A percentile compares a stretch with the other conserved stretches of the same genome.
Evolutionary conservation across 441 rosid species (phyloP).

Genomic region (Mallotus japonicus): DNA sequence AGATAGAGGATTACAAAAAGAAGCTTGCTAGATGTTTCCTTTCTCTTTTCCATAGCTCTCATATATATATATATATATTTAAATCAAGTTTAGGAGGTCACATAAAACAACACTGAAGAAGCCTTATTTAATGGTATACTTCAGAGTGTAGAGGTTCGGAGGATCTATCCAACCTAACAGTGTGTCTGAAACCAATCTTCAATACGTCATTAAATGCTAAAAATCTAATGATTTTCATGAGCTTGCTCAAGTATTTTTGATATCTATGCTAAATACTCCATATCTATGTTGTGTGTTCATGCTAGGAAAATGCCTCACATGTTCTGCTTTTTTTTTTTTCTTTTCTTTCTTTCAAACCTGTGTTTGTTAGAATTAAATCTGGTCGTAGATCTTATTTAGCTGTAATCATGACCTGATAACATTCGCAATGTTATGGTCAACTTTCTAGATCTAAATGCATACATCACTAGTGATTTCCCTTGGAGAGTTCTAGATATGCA

Average conservation of each 20-base stretch:
- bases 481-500: slow-evolving; percentile 26
- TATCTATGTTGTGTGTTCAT: slow-evolving; percentile 36
- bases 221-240: slow-evolving; percentile 27
- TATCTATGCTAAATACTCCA: slow-evolving; percentile 48
- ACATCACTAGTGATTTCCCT: slow-evolving; percentile 37
- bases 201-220: slow-evolving; percentile 36
- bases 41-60: slow-evolving; percentile 12
- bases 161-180: slow-evolving; percentile 37
- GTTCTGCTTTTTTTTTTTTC: slow-evolving; percentile 9
- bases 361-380: slow-evolving; percentile 29
- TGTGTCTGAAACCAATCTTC: slow-evolving; percentile 37
- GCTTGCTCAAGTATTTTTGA: slow-evolving; percentile 29
- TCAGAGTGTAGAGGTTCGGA: slow-evolving; percentile 35
- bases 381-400: slow-evolving; percentile 48
- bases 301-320: slow-evolving; percentile 29
- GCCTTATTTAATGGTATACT: slow-evolving; percentile 50
- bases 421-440: slow-evolving; percentile 19
- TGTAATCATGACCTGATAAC: slow-evolving; percentile 31
- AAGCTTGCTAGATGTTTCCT: slow-evolving; percentile 42
- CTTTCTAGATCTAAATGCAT: slow-evolving; percentile 31
- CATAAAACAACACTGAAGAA: slow-evolving; percentile 31
- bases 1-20: slow-evolving; percentile 22
- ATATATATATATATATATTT: no score
- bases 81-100: slow-evolving; percentile 8
- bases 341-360: not conserved